A percentile compares a stretch with the other conserved stretches of the same genome.
phyloP scores from a whole-genome alignment of 768 basidiomycete species.

The Suillus plorans region DNA sequence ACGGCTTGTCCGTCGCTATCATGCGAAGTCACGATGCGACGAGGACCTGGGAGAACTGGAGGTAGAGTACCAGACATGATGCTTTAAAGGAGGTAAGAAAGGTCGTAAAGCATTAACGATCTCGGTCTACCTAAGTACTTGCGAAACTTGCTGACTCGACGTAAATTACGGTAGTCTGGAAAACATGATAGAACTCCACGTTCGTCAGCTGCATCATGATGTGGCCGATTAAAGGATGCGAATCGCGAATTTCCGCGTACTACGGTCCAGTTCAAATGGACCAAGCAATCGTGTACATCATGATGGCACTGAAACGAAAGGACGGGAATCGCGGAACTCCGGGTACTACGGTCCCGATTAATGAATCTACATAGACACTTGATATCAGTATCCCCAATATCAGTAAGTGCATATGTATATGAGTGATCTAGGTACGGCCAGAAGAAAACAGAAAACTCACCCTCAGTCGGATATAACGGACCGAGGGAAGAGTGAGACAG shows the following conservation, averaged over 20 bases:
- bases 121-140: background rate
- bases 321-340: background rate
- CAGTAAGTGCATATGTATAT: too few species aligned
- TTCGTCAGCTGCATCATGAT: background rate
- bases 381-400: too few species aligned
- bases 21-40: conserved; percentile 54
- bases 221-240: background rate
- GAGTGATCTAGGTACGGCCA: too few species aligned
- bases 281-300: background rate
- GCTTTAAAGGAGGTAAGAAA: background rate
- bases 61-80: conserved; percentile 8
- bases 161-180: background rate
- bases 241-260: background rate
- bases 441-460: too few species aligned
- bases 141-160: background rate
- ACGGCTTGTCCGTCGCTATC: conserved; percentile 40
- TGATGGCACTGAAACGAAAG: background rate
- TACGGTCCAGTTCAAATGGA: background rate
- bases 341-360: background rate
- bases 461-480: too few species aligned
- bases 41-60: conserved; percentile 36
- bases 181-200: background rate
- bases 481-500: too few species aligned
- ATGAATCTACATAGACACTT: too few species aligned
- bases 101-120: background rate